Evolutionary conservation across 768 basidiomycete species (phyloP).

Genomic region (Pisolithus orientalis): DNA sequence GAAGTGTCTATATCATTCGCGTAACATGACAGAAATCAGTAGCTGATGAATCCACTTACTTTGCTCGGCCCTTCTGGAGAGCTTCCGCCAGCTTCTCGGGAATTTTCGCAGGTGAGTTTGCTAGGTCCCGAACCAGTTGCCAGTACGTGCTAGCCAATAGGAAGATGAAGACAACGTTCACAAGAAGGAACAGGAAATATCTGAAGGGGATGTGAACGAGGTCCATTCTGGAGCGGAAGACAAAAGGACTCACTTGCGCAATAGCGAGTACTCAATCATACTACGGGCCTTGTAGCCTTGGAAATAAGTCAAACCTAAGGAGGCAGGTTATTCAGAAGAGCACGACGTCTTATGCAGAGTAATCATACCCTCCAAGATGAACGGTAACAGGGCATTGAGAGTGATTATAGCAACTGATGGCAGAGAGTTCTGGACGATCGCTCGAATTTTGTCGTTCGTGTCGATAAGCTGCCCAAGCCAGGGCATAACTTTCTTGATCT

Average conservation of each 20-base stretch:
- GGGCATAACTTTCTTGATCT: constrained; percentile 86
- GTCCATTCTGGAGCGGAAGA: neutral
- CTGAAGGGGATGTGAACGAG: constrained; percentile 34
- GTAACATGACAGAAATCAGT: constrained; percentile 4
- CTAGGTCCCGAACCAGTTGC: constrained; percentile 86
- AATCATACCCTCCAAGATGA: constrained; percentile 73
- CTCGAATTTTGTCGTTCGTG: constrained; percentile 68
- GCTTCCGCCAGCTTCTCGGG: constrained; percentile 88
- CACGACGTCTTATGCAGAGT: neutral
- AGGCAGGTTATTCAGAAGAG: constrained; percentile 24
- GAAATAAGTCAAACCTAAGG: constrained; percentile 64
- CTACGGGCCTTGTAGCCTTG: constrained; percentile 89
- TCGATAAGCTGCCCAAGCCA: constrained; percentile 87
- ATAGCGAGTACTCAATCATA: constrained; percentile 86
- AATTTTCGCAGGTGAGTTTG: constrained; percentile 89
- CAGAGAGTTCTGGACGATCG: constrained; percentile 90
- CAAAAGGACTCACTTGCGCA: constrained; percentile 68
- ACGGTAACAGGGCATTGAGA: constrained; percentile 85
- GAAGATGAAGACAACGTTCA: constrained; percentile 94
- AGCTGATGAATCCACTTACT: constrained; percentile 30
- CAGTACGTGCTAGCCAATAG: constrained; percentile 87
- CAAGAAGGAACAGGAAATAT: constrained; percentile 88
- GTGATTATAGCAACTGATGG: constrained; percentile 87
- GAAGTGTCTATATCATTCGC: constrained; percentile 50
- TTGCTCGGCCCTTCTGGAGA: constrained; percentile 69